Evolutionary conservation across 192 early-diverging fungal species (phyloP).

Genomic region (Coemansia erecta): DNA sequence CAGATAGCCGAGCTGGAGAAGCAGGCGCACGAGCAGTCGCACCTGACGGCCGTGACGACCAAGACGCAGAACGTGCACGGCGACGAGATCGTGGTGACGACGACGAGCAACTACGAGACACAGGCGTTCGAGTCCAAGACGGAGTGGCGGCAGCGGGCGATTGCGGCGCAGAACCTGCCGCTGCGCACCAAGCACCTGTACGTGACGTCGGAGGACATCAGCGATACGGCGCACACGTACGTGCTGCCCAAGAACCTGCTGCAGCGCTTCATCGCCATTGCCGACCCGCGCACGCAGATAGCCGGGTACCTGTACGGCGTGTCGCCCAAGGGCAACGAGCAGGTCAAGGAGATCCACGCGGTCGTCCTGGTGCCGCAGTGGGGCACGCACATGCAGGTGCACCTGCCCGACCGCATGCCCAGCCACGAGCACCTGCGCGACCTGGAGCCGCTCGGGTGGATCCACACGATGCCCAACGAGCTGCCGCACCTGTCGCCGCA

Average conservation of each 20-base stretch:
- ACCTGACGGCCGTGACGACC: slow-evolving; percentile 92
- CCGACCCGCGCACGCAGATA: slow-evolving; percentile 94
- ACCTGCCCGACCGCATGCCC: slow-evolving; percentile 84
- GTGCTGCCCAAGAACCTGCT: slow-evolving; percentile 98
- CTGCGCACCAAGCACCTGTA: slow-evolving; percentile 96
- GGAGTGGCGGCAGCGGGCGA: slow-evolving; percentile 98
- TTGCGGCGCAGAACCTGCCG: slow-evolving; percentile 93
- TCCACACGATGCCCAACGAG: slow-evolving; percentile 96
- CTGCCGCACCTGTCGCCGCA: slow-evolving; percentile 80
- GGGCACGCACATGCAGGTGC: slow-evolving; percentile 94
- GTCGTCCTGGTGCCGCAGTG: slow-evolving; percentile 98
- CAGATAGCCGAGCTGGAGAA: slow-evolving; percentile 98
- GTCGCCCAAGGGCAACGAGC: slow-evolving; percentile 80
- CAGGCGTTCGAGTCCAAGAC: slow-evolving; percentile 98
- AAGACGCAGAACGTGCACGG: slow-evolving; percentile 96
- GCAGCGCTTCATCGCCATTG: slow-evolving; percentile 92
- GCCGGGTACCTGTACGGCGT: slow-evolving; percentile 94
- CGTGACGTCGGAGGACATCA: slow-evolving; percentile 93
- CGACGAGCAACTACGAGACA: slow-evolving; percentile 94
- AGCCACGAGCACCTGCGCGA: slow-evolving; percentile 89
- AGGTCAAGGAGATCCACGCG: slow-evolving; percentile 93
- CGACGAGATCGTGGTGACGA: slow-evolving; percentile 98
- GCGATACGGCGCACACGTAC: slow-evolving; percentile 92
- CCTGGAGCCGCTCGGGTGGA: slow-evolving; percentile 95
- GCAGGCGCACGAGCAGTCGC: slow-evolving; percentile 88